These are phyloP conservation scores for Salix caprea DNA, from an alignment of 345 rosid genomes.

Conservation along the genomic window DNA sequence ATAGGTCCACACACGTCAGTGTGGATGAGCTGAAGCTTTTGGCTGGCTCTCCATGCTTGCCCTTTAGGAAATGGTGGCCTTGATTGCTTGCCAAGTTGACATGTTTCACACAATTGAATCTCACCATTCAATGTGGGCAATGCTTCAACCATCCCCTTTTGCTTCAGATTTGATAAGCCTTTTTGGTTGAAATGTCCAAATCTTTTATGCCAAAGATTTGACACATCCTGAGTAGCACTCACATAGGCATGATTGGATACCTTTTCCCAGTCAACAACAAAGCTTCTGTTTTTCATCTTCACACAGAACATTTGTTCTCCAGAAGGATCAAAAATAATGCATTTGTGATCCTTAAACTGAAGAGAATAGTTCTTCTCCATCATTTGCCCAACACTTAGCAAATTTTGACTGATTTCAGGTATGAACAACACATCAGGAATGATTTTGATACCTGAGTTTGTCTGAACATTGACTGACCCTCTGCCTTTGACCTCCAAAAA, in stretches of 20 bases:
- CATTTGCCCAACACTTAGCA: too few species aligned
- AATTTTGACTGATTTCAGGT: neutral
- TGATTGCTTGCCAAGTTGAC: neutral
- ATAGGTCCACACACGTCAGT: neutral
- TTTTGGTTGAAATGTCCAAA: neutral
- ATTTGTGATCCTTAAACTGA: too few species aligned
- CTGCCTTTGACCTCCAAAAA: neutral
- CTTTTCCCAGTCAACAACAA: too few species aligned
- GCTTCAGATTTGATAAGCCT: neutral
- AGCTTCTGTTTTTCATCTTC: too few species aligned
- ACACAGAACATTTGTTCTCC: too few species aligned
- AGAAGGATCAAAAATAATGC: too few species aligned
- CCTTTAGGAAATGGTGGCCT: neutral
- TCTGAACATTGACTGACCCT: neutral
- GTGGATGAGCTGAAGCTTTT: constrained; percentile 11
- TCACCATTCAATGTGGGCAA: neutral
- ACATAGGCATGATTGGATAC: too few species aligned
- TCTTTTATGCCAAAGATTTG: neutral
- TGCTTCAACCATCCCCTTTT: neutral
- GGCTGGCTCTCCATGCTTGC: neutral
- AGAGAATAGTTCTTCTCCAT: too few species aligned
- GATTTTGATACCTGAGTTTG: too few species aligned
- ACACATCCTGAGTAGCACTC: too few species aligned
- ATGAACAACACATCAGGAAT: neutral
- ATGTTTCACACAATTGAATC: neutral